Evolutionary conservation across 768 basidiomycete species (phyloP).

Genomic region (Serpula lacrymans): DNA sequence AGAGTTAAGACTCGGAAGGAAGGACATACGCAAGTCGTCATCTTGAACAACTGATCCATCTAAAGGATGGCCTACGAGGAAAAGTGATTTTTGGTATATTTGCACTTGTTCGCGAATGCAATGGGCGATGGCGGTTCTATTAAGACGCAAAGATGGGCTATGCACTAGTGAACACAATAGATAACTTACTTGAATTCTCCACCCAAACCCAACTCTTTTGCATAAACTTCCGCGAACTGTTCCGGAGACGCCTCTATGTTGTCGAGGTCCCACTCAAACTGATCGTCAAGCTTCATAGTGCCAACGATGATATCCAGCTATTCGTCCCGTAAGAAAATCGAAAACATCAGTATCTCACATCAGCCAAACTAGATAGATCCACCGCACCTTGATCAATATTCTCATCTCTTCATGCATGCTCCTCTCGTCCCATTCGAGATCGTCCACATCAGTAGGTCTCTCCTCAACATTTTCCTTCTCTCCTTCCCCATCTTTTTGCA

Average conservation of each 20-base stretch:
- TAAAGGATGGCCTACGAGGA: conserved; percentile 83
- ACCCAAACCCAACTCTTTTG: conserved; percentile 80
- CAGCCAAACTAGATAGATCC: conserved; percentile 1
- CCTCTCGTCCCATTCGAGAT: conserved; percentile 63
- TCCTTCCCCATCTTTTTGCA: conserved; percentile 19
- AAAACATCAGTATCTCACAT: conserved; percentile 4
- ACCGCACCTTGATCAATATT: conserved; percentile 82
- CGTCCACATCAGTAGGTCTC: conserved; percentile 52
- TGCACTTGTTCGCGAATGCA: conserved; percentile 95
- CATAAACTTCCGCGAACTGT: conserved; percentile 85
- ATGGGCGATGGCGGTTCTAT: conserved; percentile 93
- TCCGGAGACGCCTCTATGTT: conserved; percentile 81
- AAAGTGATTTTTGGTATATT: conserved; percentile 86
- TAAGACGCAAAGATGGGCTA: conserved; percentile 9
- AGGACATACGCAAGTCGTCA: conserved; percentile 86
- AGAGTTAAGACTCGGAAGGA: conserved; percentile 76
- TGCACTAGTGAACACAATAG: neutral
- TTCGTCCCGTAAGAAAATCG: neutral
- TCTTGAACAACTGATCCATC: conserved; percentile 79
- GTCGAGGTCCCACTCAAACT: conserved; percentile 97
- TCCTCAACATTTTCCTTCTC: conserved; percentile 33
- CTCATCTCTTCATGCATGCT: conserved; percentile 81
- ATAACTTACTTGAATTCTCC: conserved; percentile 86
- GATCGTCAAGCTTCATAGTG: conserved; percentile 89
- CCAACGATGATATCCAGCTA: conserved; percentile 96